Base-by-base conservation (phyloP, 495 filamentous ascomycete genomes). In the Entonaema liquescens region DNA sequence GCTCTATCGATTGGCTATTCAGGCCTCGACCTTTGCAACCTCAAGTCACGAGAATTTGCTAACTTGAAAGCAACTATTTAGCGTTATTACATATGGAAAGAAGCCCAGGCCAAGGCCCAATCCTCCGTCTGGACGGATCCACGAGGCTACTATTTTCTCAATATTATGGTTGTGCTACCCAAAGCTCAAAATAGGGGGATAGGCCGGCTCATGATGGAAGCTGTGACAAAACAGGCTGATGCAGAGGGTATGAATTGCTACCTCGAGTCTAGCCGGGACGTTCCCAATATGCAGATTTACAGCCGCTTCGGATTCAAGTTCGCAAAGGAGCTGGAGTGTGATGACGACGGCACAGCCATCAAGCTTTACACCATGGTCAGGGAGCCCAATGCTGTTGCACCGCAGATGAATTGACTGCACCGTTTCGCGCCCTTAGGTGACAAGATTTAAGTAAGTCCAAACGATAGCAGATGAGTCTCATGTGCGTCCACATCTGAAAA, bases 31-130 rank as follows among this genome's bases (percentile, higher is more conserved):
- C 36, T 61, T 55, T 17, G 19, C 40, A 61, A 0, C 26, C 56
- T 36, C 60, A 47, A 58, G 35, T 47, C 59, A 31, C 33, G 59
- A 44, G 49, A 42, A 38, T 21, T 26, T 49, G 60, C 70, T 72
- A 29, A 72, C 70, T 35, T 61, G 21, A 59, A 29, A 3, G 17
- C 29, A 8, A 62, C 4, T 33, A 49, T 72, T 13, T 64, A 78
- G 74, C 87, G 89, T 25, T 92, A 91, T 76, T 86, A 81, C 74
- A 86, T 89, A 64, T 91, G 89, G 89, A 91, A 91, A 63, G 79
- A 78, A 33, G 75, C 78, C n/a, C 88, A 90, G 75, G 78, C 81
- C 4, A 81, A 84, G 53, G 87, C 84, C 6, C 89, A 91, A 61
- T 73, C 75, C 9, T 76, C 83, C 53, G 79, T 90, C 8, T 90